Evolutionary conservation across 2,329 filamentous ascomycete species (phyloP), one percentile per base, ranked within the genome.

Genomic region (Ciborinia camelliae): DNA sequence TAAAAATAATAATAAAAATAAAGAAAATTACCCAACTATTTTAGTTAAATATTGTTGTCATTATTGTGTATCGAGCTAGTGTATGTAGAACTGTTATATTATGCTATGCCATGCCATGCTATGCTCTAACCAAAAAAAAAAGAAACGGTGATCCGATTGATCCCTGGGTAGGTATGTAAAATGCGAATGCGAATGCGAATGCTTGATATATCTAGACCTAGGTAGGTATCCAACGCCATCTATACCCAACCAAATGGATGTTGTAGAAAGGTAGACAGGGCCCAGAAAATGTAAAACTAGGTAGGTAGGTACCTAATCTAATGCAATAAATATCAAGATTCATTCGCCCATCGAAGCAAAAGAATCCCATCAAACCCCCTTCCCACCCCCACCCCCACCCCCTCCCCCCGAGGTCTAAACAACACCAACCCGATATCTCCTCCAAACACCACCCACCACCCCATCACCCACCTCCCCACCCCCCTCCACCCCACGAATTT

Each of bases 401-500:
- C n/a, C n/a, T n/a, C n/a, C n/a, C n/a, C n/a, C n/a, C n/a, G n/a
- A n/a, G n/a, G n/a, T 4, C 45, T 63, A 68, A 20, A 63, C 62
- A 12, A 39, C 60, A 7, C 65, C 60, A 23, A 70, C 57, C 63
- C 65, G 68, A 66, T 55, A 66, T 12, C 61, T 53, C 8, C 47
- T 54, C 69, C 70, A 71, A 2, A 65, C 32, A 66, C 70, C 67
- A 8, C 15, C 71, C 54, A 75, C 28, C n/a, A n/a, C n/a, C n/a
- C n/a, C n/a, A 66, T 72, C 66, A 4, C n/a, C 71, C 55, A 76
- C 76, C 23, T 68, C 68, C 35, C 69, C 70, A 5, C 76, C 72
- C 51, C 75, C 74, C 63, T 84, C 81, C 51, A 75, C 65, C 41
- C 77, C 76, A 2, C 73, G 74, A 12, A 83, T 70, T 26, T 78